Percentiles rank a stretch among this genome's conserved stretches.
phyloP scores from a whole-genome alignment of 257 asterid species.

The Solanum sparsipilum region DNA sequence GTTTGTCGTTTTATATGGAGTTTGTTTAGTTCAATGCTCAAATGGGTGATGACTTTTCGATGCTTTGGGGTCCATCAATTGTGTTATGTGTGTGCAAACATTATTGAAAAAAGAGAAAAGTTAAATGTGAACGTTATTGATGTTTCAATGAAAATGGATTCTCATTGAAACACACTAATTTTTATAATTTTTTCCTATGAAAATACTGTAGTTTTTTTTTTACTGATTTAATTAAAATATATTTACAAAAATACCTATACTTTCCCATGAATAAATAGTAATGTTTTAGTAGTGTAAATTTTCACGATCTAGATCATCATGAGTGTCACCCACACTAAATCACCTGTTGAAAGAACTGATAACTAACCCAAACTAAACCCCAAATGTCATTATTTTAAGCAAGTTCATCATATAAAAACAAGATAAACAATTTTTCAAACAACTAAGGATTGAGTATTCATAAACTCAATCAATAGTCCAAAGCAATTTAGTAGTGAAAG shows the following conservation, averaged over 20 bases:
- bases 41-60: background rate
- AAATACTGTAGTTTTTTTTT: too few relatives aligned
- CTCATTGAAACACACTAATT: too few relatives aligned
- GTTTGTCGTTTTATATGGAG: constrained; percentile 25
- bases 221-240: too few relatives aligned
- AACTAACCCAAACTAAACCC: background rate
- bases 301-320: too few relatives aligned
- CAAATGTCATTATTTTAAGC: background rate
- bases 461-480: background rate
- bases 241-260: too few relatives aligned
- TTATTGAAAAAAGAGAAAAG: background rate
- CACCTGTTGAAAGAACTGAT: background rate
- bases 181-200: too few relatives aligned
- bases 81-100: background rate
- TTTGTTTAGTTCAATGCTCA: constrained; percentile 3
- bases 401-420: background rate
- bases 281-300: too few relatives aligned
- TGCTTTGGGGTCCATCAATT: background rate
- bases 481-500: too few relatives aligned
- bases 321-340: background rate
- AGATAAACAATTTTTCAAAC: background rate
- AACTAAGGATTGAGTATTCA: too few relatives aligned
- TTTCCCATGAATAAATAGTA: too few relatives aligned
- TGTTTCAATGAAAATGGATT: background rate
- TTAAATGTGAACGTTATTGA: background rate